A percentile compares a stretch with the other conserved stretches of the same genome.
phyloP scores from a whole-genome alignment of 768 basidiomycete species.

The Trametes cingulata region DNA sequence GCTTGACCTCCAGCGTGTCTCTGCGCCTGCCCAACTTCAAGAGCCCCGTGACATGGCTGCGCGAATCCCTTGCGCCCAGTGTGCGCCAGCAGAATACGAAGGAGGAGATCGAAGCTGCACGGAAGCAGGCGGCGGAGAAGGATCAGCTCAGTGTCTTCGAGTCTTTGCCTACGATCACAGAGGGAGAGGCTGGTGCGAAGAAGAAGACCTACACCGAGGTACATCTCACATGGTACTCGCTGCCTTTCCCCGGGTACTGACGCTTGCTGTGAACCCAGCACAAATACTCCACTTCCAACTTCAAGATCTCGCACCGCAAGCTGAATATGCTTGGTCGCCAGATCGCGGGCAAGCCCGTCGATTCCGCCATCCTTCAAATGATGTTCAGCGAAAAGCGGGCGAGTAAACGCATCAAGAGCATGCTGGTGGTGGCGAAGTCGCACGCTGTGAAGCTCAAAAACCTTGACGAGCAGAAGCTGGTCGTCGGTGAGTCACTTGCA shows the following conservation, averaged over 20 bases:
- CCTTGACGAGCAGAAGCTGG: slow-evolving; percentile 66
- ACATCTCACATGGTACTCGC: not conserved
- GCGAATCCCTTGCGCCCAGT: slow-evolving; percentile 54
- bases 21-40: slow-evolving; percentile 20
- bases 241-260: not conserved
- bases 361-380: slow-evolving; percentile 96
- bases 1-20: slow-evolving; percentile 46
- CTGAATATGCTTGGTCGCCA: slow-evolving; percentile 86
- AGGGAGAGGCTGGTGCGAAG: slow-evolving; percentile 12
- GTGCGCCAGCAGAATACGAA: slow-evolving; percentile 46
- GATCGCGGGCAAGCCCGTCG: slow-evolving; percentile 88
- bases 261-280: slow-evolving; percentile 51
- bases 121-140: slow-evolving; percentile 28
- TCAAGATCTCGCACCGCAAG: slow-evolving; percentile 93
- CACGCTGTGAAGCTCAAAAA: slow-evolving; percentile 80
- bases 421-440: slow-evolving; percentile 83
- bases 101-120: slow-evolving; percentile 41
- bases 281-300: slow-evolving; percentile 88
- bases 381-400: slow-evolving; percentile 93
- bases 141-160: slow-evolving; percentile 33
- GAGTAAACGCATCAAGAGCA: slow-evolving; percentile 81
- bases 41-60: slow-evolving; percentile 64
- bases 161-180: slow-evolving; percentile 17
- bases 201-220: slow-evolving; percentile 31
- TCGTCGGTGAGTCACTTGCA: slow-evolving; percentile 66